Conservation (phyloP, 1,284 basidiomycete genomes). For the Cystobasidium pallidum region DNA sequence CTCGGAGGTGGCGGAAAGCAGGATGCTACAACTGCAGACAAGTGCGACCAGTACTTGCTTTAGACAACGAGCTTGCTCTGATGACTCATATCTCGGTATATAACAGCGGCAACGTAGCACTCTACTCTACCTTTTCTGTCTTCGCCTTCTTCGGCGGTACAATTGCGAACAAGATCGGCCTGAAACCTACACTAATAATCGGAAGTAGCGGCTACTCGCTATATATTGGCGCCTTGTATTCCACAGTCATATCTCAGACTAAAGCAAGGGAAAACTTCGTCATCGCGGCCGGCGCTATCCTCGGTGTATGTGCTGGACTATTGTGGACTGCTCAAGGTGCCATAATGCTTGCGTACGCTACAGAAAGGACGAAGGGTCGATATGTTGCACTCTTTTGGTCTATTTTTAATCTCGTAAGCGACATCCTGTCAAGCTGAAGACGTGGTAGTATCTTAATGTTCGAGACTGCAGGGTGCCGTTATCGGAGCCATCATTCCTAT, state of each 20-base stretch:
- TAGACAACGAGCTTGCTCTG: not conserved
- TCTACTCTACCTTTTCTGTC: conserved; percentile 48
- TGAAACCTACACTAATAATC: conserved; percentile 69
- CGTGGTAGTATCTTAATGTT: not conserved
- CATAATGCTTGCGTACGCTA: conserved; percentile 80
- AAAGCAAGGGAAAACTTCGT: conserved; percentile 61
- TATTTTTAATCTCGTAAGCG: conserved; percentile 65
- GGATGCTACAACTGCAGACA: conserved; percentile 65
- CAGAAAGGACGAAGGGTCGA: conserved; percentile 69
- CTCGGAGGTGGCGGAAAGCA: conserved; percentile 73
- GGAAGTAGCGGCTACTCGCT: conserved; percentile 63
- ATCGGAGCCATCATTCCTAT: conserved; percentile 67
- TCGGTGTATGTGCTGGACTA: conserved; percentile 79
- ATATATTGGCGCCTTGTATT: conserved; percentile 71
- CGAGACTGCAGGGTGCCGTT: conserved; percentile 18
- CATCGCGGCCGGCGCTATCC: conserved; percentile 74
- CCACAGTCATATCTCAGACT: conserved; percentile 55
- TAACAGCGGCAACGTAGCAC: conserved; percentile 37
- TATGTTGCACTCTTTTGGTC: conserved; percentile 75
- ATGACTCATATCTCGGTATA: not conserved
- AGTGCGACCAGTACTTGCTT: conserved; percentile 52
- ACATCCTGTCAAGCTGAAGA: not conserved
- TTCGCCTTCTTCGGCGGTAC: conserved; percentile 59
- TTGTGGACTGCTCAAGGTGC: conserved; percentile 85
- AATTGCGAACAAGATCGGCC: conserved; percentile 75